Evolutionary conservation across 31 red algal genomes (phyloP).

Genomic region (Endocladia muricata): DNA sequence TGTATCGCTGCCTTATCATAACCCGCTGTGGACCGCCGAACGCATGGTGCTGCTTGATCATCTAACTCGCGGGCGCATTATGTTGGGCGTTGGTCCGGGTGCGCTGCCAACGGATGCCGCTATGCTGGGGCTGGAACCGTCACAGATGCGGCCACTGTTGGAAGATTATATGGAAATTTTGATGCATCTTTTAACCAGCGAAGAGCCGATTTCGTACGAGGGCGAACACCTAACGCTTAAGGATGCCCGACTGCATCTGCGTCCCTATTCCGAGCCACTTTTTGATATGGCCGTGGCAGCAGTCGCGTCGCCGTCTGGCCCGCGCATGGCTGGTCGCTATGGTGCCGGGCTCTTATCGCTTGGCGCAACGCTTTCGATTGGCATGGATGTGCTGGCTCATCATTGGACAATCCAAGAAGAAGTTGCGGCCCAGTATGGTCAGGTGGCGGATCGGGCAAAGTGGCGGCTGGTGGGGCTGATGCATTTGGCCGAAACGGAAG

Average conservation of each 20-base stretch:
- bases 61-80: neutral
- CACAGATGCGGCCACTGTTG: slow-evolving; percentile 9
- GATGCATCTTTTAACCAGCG: slow-evolving; percentile 7
- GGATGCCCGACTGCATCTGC: slow-evolving; percentile 9
- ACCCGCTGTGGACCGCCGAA: slow-evolving; percentile 8
- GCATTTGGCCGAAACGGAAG: slow-evolving; percentile 10
- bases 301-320: slow-evolving; percentile 1
- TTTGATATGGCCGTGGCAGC: slow-evolving; percentile 7
- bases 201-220: slow-evolving; percentile 2
- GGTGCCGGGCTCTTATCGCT: slow-evolving; percentile 4
- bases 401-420: slow-evolving; percentile 10
- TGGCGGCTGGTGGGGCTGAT: slow-evolving; percentile 15
- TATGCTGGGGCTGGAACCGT: slow-evolving; percentile 6
- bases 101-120: slow-evolving; percentile 8
- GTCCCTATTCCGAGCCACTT: slow-evolving; percentile 6
- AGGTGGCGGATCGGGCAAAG: slow-evolving; percentile 10
- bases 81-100: slow-evolving; percentile 14
- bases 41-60: slow-evolving; percentile 17
- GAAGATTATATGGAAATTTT: neutral
- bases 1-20: slow-evolving; percentile 11
- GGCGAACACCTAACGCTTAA: slow-evolving; percentile 1
- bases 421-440: neutral
- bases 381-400: slow-evolving; percentile 17
- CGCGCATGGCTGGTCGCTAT: neutral
- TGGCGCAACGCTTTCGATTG: neutral